Evolutionary conservation across 805 yeast genomes (phyloP), one percentile per base, ranked within the genome.

Genomic region (Hemisphaericaspora nanyangensis): DNA sequence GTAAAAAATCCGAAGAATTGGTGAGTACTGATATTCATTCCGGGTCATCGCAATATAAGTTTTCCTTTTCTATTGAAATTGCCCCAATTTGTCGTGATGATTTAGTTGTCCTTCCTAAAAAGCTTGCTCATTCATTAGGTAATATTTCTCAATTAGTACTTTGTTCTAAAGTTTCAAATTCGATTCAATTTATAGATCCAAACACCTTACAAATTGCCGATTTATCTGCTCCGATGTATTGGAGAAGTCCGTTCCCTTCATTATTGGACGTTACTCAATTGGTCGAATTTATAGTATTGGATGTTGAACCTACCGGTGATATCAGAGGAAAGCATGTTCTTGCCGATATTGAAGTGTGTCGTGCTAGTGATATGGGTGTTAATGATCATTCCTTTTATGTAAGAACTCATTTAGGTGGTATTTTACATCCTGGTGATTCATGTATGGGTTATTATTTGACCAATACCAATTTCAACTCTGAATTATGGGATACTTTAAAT

Each of bases 21-120:
- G 82, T 93, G 44, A 83, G 95, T 44, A 82, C 82, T 43, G 97
- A 95, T 71, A 88, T 85, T 28, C 99, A 93, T 52, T 81, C 96
- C 1, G 93, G 96, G 55, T 72, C 84, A 16, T 79, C 95, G 18
- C 77, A 82, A 40, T 93, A 87, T 68, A 93, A 93, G 68, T 93
- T 91, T 60, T 76, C 97, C 6, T 91, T 74, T 58, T 87, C 97
- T 16, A 85, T 91, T 31, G 99, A 93, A 65, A 81, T 93, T 50
- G 95, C 86, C 2, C 99, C 99, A 15, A 80, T 95, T 31, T 93
- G 99, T 76, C 85, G 93, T 63, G 99, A 93, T 58, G 99, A 95
- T 60, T 72, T 93, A 51, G 95, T 93, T 18, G 87, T 91, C 25
- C 70, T 93, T 49, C 99, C 99, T 22, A 82, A 83, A 58, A 84